phyloP scores from a whole-genome alignment of 2,329 filamentous ascomycete species.

The Colletotrichum somersetense region DNA sequence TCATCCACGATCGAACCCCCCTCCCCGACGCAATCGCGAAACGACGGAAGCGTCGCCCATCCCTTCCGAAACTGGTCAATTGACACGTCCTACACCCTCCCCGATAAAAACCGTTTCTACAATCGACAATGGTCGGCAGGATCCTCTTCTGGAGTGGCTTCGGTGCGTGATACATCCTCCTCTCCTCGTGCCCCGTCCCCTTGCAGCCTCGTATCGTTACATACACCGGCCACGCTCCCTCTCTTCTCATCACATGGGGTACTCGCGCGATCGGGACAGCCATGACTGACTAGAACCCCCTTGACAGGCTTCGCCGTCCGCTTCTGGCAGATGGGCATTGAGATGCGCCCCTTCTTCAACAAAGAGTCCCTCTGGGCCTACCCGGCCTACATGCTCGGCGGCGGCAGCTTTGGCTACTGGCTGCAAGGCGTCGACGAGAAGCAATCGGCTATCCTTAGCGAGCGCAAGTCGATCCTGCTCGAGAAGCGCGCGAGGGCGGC shows the following conservation, averaged over 20 bases:
- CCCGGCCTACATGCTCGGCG: constrained; percentile 86
- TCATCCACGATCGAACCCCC: constrained; percentile 18
- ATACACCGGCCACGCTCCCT: neutral
- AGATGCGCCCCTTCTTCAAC: constrained; percentile 96
- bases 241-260: constrained; percentile 31
- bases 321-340: constrained; percentile 96
- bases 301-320: constrained; percentile 85
- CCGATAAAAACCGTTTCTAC: constrained; percentile 24
- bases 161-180: constrained; percentile 71
- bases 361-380: constrained; percentile 89
- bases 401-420: constrained; percentile 97
- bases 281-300: neutral
- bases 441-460: constrained; percentile 81
- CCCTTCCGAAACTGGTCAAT: constrained; percentile 26
- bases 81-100: constrained; percentile 1
- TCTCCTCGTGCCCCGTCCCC: neutral
- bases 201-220: neutral
- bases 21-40: constrained; percentile 23
- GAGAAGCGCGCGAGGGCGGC: constrained; percentile 85
- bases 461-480: constrained; percentile 83
- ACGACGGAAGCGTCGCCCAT: constrained; percentile 28
- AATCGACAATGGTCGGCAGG: constrained; percentile 68
- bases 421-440: constrained; percentile 88
- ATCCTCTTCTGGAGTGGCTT: constrained; percentile 91
- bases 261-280: neutral